Percentiles rank a stretch among this genome's conserved stretches.
Evolutionary conservation across 1,284 basidiomycete species (phyloP).

Genomic region (Sphagnurus paluster): DNA sequence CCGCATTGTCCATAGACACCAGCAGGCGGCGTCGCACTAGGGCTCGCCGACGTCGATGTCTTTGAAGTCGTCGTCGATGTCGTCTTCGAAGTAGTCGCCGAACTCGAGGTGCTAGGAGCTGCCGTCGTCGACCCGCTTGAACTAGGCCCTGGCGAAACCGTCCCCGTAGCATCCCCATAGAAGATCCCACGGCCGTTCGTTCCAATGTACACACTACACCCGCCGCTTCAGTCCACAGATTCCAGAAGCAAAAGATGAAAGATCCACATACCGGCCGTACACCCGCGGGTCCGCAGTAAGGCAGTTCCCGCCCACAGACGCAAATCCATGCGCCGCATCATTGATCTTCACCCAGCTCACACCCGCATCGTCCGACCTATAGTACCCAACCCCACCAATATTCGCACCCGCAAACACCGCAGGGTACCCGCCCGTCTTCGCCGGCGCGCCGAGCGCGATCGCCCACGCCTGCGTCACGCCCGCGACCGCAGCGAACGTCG

Average conservation of each 20-base stretch:
- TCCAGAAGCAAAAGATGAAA: not conserved
- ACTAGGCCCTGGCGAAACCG: constrained; percentile 36
- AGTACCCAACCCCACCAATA: constrained; percentile 52
- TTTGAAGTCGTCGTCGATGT: constrained; percentile 22
- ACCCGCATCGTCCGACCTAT: constrained; percentile 58
- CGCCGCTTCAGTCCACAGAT: not conserved
- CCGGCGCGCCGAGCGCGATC: constrained; percentile 57
- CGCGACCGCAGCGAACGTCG: constrained; percentile 48
- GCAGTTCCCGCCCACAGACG: constrained; percentile 45
- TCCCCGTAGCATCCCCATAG: constrained; percentile 49
- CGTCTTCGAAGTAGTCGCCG: constrained; percentile 21
- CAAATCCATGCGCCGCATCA: constrained; percentile 62
- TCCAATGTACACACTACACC: constrained; percentile 60
- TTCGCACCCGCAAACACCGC: constrained; percentile 57
- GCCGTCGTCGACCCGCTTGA: constrained; percentile 11
- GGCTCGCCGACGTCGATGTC: constrained; percentile 26
- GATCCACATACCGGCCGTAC: constrained; percentile 53
- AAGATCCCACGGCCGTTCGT: constrained; percentile 68
- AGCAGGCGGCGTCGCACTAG: constrained; percentile 25
- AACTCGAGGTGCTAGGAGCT: constrained; percentile 23
- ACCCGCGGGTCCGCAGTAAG: constrained; percentile 54
- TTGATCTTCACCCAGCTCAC: constrained; percentile 63
- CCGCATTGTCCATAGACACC: constrained; percentile 49
- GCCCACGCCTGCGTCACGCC: constrained; percentile 55
- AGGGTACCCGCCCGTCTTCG: constrained; percentile 51